These are phyloP conservation scores for Ceriops decandra DNA, from an alignment of 345 rosid genomes.

Conservation along the genomic window DNA sequence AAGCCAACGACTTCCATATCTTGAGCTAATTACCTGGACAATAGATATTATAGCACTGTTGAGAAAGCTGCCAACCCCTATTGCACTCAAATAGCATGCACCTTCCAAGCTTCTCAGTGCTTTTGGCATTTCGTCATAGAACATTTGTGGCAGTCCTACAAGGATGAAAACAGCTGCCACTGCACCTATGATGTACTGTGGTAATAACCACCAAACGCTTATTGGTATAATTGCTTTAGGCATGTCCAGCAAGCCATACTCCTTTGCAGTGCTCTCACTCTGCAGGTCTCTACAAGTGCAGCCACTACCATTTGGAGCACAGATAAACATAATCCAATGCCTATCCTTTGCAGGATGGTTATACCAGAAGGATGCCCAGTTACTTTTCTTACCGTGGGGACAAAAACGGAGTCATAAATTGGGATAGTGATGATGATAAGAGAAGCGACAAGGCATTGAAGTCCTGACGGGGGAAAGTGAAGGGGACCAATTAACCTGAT, in stretches of 20 bases:
- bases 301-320: constrained; percentile 53
- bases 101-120: constrained; percentile 79
- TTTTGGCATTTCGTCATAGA: constrained; percentile 84
- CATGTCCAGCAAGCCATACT: constrained; percentile 46
- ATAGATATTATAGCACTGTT: constrained; percentile 49
- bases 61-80: constrained; percentile 72
- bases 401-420: constrained; percentile 54
- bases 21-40: background rate
- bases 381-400: constrained; percentile 51
- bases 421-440: constrained; percentile 59
- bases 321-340: constrained; percentile 67
- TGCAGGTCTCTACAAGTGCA: constrained; percentile 59
- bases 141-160: constrained; percentile 80
- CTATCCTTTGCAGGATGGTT: constrained; percentile 73
- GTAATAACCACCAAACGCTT: constrained; percentile 78
- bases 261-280: constrained; percentile 45
- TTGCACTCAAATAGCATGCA: constrained; percentile 52
- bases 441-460: constrained; percentile 56
- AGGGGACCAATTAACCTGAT: constrained; percentile 53
- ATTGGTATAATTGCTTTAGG: constrained; percentile 62
- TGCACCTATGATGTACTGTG: constrained; percentile 62
- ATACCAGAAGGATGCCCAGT: constrained; percentile 72
- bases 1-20: too few relatives aligned
- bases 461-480: constrained; percentile 66
- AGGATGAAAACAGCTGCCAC: constrained; percentile 56